These are phyloP conservation scores for Alternaria metachromatica DNA, from an alignment of 2,329 filamentous ascomycete genomes.

Conservation along the genomic window DNA sequence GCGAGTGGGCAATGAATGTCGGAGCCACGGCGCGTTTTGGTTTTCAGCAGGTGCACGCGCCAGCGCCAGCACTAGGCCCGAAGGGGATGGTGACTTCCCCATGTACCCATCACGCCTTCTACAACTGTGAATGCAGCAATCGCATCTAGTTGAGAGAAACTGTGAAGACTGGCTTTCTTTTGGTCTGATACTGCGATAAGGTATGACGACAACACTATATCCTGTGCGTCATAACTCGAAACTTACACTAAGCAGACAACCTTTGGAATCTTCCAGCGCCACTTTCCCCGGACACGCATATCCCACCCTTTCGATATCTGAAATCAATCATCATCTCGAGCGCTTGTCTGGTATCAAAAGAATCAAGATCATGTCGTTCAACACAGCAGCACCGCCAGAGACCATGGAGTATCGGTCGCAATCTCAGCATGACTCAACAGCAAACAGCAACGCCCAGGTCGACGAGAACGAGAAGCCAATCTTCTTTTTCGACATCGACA, in stretches of 20 bases:
- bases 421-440: constrained; percentile 6
- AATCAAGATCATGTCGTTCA: constrained; percentile 2
- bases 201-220: neutral
- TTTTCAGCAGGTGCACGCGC: constrained; percentile 14
- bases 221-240: neutral
- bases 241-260: neutral
- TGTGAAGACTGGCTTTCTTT: neutral
- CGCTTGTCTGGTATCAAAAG: neutral
- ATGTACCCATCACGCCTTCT: constrained; percentile 17
- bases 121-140: constrained; percentile 10
- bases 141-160: neutral
- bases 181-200: neutral
- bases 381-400: constrained; percentile 11
- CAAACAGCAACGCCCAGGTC: constrained; percentile 25
- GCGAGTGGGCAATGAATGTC: constrained; percentile 7
- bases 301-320: neutral
- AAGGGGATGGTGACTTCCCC: constrained; percentile 6
- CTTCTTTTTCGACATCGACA: constrained; percentile 93
- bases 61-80: constrained; percentile 24
- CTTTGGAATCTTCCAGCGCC: constrained; percentile 1
- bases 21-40: constrained; percentile 14
- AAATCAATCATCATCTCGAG: neutral
- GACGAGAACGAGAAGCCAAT: constrained; percentile 56
- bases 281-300: neutral
- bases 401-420: constrained; percentile 10